phyloP scores from a whole-genome alignment of 2,329 filamentous ascomycete genomes.

The Aspergillus aculeatinus region DNA sequence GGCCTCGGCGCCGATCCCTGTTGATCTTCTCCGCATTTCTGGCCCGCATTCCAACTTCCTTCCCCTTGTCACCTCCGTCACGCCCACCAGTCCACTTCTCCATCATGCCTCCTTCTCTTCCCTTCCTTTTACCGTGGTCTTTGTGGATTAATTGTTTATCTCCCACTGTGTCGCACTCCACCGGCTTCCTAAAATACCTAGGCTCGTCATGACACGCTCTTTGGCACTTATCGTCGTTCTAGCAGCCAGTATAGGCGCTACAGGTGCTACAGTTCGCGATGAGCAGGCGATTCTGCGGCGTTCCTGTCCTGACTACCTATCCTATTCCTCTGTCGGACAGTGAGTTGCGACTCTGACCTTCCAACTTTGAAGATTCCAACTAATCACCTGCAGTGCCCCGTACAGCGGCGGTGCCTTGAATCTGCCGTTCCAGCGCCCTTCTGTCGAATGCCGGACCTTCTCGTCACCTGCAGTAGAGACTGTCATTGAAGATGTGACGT shows the following conservation, averaged over 20 bases:
- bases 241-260: constrained; percentile 11
- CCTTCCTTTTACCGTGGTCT: neutral
- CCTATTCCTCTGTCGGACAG: constrained; percentile 62
- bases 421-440: constrained; percentile 84
- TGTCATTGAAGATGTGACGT: constrained; percentile 79
- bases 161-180: neutral
- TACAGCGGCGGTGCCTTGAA: constrained; percentile 74
- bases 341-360: constrained; percentile 37
- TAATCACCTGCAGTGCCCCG: constrained; percentile 59
- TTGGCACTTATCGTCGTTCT: constrained; percentile 18
- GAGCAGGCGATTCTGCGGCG: constrained; percentile 31
- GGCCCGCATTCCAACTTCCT: neutral
- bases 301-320: constrained; percentile 66
- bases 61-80: neutral
- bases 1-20: neutral
- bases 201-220: constrained; percentile 10
- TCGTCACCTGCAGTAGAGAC: constrained; percentile 81
- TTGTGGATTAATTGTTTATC: neutral
- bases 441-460: constrained; percentile 81
- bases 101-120: neutral
- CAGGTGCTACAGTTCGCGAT: constrained; percentile 21
- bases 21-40: constrained; percentile 17
- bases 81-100: neutral
- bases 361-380: neutral
- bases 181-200: neutral